phyloP scores from a whole-genome alignment of 2,329 filamentous ascomycete species.

The Sporothrix pseudoabietina region DNA sequence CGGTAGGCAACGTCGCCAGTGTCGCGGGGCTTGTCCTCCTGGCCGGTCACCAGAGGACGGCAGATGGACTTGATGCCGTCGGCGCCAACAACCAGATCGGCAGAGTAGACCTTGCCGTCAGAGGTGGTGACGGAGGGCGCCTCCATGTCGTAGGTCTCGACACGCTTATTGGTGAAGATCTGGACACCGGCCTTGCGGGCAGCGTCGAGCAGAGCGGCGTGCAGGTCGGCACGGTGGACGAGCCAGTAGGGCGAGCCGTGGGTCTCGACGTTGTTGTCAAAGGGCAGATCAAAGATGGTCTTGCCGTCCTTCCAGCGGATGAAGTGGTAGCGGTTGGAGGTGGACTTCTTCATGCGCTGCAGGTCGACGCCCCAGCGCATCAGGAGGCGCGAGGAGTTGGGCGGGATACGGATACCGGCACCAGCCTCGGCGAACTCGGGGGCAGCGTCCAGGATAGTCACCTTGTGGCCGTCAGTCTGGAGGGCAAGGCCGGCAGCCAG shows the following conservation, averaged over 20 bases:
- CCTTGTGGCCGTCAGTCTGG: slow-evolving; percentile 30
- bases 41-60: slow-evolving; percentile 37
- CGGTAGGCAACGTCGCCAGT: slow-evolving; percentile 44
- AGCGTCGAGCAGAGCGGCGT: slow-evolving; percentile 38
- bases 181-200: slow-evolving; percentile 36
- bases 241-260: slow-evolving; percentile 43
- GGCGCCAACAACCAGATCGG: slow-evolving; percentile 37
- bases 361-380: slow-evolving; percentile 38
- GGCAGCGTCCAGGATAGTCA: slow-evolving; percentile 32
- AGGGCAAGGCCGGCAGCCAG: slow-evolving; percentile 30
- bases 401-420: slow-evolving; percentile 37
- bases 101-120: slow-evolving; percentile 34
- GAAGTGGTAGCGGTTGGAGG: slow-evolving; percentile 21
- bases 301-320: slow-evolving; percentile 27
- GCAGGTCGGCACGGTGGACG: slow-evolving; percentile 44
- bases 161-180: slow-evolving; percentile 36
- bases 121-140: slow-evolving; percentile 31
- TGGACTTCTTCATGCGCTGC: slow-evolving; percentile 8
- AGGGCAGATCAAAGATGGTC: slow-evolving; percentile 28
- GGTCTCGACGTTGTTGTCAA: slow-evolving; percentile 35
- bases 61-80: slow-evolving; percentile 40
- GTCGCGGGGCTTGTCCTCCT: slow-evolving; percentile 36
- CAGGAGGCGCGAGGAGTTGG: slow-evolving; percentile 41
- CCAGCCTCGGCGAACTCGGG: slow-evolving; percentile 33
- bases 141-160: slow-evolving; percentile 38